Evolutionary conservation across 2,329 filamentous ascomycete genomes (phyloP).

Genomic region (Penicillium brevicompactum): DNA sequence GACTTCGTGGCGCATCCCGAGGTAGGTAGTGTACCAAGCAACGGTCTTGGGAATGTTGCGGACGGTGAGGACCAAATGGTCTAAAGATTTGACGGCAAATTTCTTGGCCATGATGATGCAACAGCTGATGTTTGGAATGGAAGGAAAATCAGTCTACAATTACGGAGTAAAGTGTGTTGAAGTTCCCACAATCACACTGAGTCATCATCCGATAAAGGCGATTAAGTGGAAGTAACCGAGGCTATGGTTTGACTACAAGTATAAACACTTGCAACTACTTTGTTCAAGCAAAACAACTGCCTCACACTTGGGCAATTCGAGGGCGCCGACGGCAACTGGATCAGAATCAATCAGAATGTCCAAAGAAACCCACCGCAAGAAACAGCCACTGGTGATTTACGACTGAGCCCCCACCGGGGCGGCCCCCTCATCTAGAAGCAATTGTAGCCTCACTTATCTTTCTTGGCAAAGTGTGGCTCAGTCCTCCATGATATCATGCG

Average conservation of each 20-base stretch:
- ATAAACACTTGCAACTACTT: no score
- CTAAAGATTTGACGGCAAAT: constrained; percentile 50
- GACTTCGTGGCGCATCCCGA: constrained; percentile 60
- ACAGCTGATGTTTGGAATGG: background rate
- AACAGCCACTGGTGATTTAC: no score
- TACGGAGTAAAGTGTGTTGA: background rate
- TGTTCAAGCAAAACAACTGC: background rate
- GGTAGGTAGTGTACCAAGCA: constrained; percentile 57
- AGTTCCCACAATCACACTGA: background rate
- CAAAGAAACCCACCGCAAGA: no score
- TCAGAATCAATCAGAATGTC: no score
- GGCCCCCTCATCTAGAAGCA: background rate
- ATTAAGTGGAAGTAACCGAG: background rate
- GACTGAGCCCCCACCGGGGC: no score
- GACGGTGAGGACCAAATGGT: constrained; percentile 65
- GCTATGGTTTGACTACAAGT: background rate
- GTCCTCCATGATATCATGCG: constrained; percentile 1
- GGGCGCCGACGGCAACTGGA: no score
- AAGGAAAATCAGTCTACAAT: background rate
- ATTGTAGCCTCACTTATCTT: constrained; percentile 1
- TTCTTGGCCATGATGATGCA: constrained; percentile 14
- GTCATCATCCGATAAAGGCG: background rate
- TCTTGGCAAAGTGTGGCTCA: constrained; percentile 10
- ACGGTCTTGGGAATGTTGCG: constrained; percentile 52
- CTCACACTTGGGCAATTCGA: background rate